Evolutionary conservation across 2,329 filamentous ascomycete species (phyloP), one percentile per base, ranked within the genome.

Genomic region (Aureobasidium subglaciale): DNA sequence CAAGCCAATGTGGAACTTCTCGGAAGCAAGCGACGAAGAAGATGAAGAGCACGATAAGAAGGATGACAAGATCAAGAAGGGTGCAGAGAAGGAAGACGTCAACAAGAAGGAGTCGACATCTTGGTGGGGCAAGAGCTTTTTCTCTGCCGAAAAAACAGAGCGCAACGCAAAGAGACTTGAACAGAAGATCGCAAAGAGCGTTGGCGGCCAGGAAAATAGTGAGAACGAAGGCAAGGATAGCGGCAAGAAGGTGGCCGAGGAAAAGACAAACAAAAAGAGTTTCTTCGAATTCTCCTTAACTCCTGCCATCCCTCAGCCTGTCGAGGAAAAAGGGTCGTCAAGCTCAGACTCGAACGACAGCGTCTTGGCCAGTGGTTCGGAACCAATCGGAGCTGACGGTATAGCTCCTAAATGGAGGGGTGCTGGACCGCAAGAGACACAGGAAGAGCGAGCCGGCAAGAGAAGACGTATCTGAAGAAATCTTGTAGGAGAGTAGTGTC

Each of bases 1-100:
- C 2, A 76, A 75, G 49, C 71, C 84, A 38, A 86, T 97, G 81
- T 95, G 88, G 86, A 75, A 76, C 2, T 97, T 91, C 66, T 90
- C 84, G 0, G 92, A 97, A 67, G 74, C 72, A 1, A 75, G 73
- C 16, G 77, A 77, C 22, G 60, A 66, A 16, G 58, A 63, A 8
- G 61, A 63, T 15, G 60, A 63, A 22, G 61, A 61, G 3, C 46
- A 45, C 5, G 56, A 57, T 16, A 56, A 55, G 30, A 50, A 62
- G 30, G 41, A 57, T 13, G 18, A 46, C 11, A 24, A 56, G 15
- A 34, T 45, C 8, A 53, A 63, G 29, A 58, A 58, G 34, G 37
- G 46, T 4, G 18, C 32, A n/a, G 37, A 41, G 29, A 8, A 58
- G 13, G 59, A 59, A 27, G 66, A 68, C 13, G 65, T 67, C 20